Percentiles rank a stretch among this genome's conserved stretches.
phyloP scores from a whole-genome alignment of 2,329 filamentous ascomycete genomes.

The Ceratocystis ficicola region DNA sequence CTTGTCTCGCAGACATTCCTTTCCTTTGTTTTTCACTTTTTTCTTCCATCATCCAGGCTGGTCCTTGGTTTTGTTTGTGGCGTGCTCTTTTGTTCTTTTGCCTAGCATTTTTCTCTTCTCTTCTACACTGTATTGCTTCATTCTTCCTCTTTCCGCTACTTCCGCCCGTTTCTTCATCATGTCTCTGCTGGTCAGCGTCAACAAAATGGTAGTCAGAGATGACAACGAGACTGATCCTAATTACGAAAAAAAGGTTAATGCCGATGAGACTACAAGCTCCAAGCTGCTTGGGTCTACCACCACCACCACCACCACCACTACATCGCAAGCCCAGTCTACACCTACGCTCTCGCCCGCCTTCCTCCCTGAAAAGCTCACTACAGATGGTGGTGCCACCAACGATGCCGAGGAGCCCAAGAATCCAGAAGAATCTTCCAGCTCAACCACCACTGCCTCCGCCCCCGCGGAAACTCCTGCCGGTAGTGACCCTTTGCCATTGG shows the following conservation, averaged over 20 bases:
- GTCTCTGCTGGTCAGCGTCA: conserved; percentile 12
- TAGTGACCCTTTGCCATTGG: background rate
- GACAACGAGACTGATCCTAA: background rate
- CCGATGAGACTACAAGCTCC: background rate
- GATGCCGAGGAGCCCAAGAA: conserved; percentile 13
- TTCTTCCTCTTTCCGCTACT: background rate
- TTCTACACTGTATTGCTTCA: background rate
- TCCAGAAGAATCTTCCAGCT: conserved; percentile 4
- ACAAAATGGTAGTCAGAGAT: background rate
- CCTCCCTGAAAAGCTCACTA: background rate
- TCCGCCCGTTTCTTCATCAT: background rate
- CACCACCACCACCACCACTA: background rate
- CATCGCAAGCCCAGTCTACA: background rate
- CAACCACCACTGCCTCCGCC: background rate
- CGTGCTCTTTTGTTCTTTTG: background rate
- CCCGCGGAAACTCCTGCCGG: background rate
- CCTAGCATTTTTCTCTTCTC: conserved; percentile 1
- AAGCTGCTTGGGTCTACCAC: background rate
- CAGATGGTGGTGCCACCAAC: conserved; percentile 6
- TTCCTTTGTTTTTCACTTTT: background rate
- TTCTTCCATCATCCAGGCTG: background rate
- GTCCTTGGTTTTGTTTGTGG: background rate
- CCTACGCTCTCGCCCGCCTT: background rate
- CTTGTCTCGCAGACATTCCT: background rate
- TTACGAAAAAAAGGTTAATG: background rate